Evolutionary conservation across 768 basidiomycete species (phyloP).

Genomic region (Pholiota microspora): DNA sequence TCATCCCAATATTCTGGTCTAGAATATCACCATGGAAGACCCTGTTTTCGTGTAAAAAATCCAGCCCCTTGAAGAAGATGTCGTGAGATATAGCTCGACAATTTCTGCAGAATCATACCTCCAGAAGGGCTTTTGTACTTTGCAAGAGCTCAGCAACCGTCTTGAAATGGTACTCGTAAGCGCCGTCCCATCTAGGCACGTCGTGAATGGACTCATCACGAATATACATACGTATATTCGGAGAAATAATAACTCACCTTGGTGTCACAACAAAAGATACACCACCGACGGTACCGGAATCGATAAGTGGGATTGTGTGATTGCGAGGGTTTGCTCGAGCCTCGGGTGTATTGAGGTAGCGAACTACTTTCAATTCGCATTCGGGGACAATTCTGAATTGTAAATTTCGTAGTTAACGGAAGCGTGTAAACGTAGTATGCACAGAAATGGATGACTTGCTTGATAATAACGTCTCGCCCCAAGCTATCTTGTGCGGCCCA

Average conservation of each 20-base stretch:
- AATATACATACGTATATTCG: not conserved
- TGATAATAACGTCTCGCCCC: not conserved
- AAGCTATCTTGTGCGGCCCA: not conserved
- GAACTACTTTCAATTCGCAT: not conserved
- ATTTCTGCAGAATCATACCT: no score
- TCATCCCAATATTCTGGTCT: slow-evolving; percentile 13
- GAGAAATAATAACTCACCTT: not conserved
- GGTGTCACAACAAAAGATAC: not conserved
- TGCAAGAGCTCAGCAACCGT: no score
- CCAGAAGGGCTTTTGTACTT: no score
- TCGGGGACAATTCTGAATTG: not conserved
- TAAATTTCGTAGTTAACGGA: not conserved
- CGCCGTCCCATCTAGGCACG: no score
- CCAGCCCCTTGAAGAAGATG: no score
- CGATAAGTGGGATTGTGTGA: slow-evolving; percentile 17
- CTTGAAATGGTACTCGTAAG: no score
- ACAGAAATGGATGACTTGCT: no score
- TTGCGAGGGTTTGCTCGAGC: slow-evolving; percentile 17
- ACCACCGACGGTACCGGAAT: slow-evolving; percentile 14
- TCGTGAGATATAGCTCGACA: no score
- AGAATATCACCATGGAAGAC: slow-evolving; percentile 16
- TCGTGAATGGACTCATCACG: no score
- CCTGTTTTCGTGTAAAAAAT: no score
- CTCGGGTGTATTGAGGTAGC: slow-evolving; percentile 12
- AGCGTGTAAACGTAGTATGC: no score